Conservation (phyloP, 352 stramenopile genomes). For the Globisporangium spiculum region DNA sequence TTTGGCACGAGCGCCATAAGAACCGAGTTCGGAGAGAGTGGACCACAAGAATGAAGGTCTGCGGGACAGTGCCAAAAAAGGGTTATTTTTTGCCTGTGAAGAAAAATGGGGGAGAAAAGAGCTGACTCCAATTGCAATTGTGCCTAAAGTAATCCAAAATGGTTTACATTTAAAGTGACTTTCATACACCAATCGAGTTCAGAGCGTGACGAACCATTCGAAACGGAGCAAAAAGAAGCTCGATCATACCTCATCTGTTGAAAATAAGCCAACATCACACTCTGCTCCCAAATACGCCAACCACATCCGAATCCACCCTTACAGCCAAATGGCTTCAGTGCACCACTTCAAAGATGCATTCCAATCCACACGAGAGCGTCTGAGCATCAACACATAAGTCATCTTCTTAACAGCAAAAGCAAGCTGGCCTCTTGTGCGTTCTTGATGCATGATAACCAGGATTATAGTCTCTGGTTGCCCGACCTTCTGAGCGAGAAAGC, state of each 20-base stretch:
- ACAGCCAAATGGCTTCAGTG: background rate
- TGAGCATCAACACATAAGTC: too few relatives aligned
- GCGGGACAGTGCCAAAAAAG: background rate
- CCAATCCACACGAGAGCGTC: too few relatives aligned
- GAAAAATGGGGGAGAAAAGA: background rate
- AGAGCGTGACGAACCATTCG: background rate
- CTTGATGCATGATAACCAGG: too few relatives aligned
- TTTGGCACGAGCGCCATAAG: background rate
- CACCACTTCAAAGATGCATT: too few relatives aligned
- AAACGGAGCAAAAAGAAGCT: background rate
- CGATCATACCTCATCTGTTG: background rate
- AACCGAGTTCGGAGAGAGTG: background rate
- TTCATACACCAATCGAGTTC: background rate
- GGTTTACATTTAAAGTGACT: background rate
- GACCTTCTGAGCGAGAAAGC: too few relatives aligned
- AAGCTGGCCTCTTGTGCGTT: too few relatives aligned
- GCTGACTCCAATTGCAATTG: background rate
- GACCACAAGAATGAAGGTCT: constrained; percentile 6
- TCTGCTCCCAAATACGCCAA: background rate
- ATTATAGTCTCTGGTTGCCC: too few relatives aligned
- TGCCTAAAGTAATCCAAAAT: background rate
- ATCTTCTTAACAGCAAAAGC: too few relatives aligned
- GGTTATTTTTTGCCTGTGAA: background rate
- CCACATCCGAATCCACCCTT: background rate
- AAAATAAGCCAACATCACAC: background rate